A percentile compares a stretch with the other conserved stretches of the same genome.
Evolutionary conservation across 768 basidiomycete species (phyloP).

Genomic region (Lentinula aciculospora): DNA sequence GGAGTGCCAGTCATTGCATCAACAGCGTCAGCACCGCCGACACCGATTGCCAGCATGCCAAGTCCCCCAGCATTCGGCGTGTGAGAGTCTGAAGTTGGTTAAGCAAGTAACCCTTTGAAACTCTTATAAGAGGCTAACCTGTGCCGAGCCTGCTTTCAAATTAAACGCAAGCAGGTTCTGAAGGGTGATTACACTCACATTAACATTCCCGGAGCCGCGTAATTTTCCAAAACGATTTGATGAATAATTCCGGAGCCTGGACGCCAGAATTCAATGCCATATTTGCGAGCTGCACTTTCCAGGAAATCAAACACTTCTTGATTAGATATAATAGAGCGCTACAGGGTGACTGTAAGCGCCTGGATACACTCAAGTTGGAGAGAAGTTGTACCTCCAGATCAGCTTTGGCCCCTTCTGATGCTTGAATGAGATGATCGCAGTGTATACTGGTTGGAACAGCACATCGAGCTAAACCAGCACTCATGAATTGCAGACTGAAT

Average conservation of each 20-base stretch:
- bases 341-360: neutral
- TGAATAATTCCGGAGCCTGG: conserved; percentile 97
- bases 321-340: conserved; percentile 85
- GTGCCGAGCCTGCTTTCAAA: conserved; percentile 70
- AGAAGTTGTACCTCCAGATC: conserved; percentile 65
- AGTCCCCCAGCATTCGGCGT: conserved; percentile 98
- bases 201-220: conserved; percentile 91
- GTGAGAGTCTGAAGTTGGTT: conserved; percentile 67
- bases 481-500: conserved; percentile 91
- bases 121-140: conserved; percentile 33
- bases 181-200: conserved; percentile 46
- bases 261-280: conserved; percentile 97
- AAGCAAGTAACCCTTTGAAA: neutral
- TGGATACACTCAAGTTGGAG: neutral
- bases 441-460: conserved; percentile 92
- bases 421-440: conserved; percentile 97
- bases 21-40: conserved; percentile 98
- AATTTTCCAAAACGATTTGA: conserved; percentile 97
- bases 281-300: conserved; percentile 84
- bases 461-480: conserved; percentile 77
- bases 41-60: conserved; percentile 94
- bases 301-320: conserved; percentile 98
- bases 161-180: conserved; percentile 9
- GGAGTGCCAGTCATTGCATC: conserved; percentile 98
- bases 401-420: conserved; percentile 77